Evolutionary conservation across 441 rosid species (phyloP).

Genomic region (Eugenia klotzschiana): DNA sequence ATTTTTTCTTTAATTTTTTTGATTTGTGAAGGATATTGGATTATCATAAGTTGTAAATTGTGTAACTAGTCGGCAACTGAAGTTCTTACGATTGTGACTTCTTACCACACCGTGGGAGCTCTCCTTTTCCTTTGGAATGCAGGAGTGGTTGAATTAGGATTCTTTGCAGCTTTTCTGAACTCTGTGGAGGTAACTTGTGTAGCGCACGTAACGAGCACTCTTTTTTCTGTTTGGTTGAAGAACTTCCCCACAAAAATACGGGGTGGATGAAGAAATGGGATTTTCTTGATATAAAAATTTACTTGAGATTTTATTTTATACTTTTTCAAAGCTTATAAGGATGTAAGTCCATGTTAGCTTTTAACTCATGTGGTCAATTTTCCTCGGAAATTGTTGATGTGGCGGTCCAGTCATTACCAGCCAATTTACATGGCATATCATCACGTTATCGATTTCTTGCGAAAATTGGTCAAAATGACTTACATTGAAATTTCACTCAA

Average conservation of each 20-base stretch:
- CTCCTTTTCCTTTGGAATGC: not conserved
- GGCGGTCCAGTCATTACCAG: accelerated
- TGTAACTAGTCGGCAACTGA: not conserved
- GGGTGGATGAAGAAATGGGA: not conserved
- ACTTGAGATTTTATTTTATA: not conserved
- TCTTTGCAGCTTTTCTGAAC: not conserved
- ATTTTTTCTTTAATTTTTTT: not conserved
- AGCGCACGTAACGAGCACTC: not conserved
- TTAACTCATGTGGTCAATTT: not conserved
- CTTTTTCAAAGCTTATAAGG: not conserved
- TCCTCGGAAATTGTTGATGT: accelerated
- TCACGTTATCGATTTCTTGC: not conserved
- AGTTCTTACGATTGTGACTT: not conserved
- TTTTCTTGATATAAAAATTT: not conserved
- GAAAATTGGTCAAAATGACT: not conserved
- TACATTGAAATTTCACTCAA: not conserved
- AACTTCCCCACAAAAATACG: not conserved
- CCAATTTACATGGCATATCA: accelerated
- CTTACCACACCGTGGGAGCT: not conserved
- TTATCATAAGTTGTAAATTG: not conserved
- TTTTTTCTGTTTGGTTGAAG: not conserved
- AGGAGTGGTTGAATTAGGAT: not conserved
- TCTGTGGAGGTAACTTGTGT: not conserved
- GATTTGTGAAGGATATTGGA: not conserved
- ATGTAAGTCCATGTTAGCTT: not conserved